Evolutionary conservation across 169 alveolate genomes (phyloP).

Genomic region (Sarcocystis neurona): DNA sequence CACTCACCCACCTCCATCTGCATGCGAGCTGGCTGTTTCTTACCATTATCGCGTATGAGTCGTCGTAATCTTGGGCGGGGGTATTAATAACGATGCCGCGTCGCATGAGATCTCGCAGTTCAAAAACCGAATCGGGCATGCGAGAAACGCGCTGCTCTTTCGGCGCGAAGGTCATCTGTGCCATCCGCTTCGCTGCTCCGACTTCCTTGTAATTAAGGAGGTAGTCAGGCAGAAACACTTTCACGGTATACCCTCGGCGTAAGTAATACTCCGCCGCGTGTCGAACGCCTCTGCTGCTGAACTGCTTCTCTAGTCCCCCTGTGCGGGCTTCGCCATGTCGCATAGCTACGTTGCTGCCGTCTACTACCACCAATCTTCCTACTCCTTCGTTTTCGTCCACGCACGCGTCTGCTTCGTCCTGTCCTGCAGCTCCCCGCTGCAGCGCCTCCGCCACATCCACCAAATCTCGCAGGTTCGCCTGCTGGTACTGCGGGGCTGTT

Average conservation of each 20-base stretch:
- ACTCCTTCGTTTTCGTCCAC: not conserved
- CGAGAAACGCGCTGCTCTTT: conserved; percentile 8
- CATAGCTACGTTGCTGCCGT: conserved; percentile 69
- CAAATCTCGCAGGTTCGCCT: too few relatives aligned
- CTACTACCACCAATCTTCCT: conserved; percentile 41
- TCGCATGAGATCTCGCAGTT: conserved; percentile 31
- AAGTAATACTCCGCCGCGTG: conserved; percentile 31
- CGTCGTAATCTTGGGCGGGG: conserved; percentile 68
- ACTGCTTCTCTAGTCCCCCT: conserved; percentile 1
- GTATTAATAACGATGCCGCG: conserved; percentile 54
- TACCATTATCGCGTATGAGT: conserved; percentile 59
- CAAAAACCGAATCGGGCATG: conserved; percentile 49
- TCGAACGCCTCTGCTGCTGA: conserved; percentile 44
- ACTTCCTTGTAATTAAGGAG: conserved; percentile 38
- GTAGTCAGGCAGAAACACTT: conserved; percentile 67
- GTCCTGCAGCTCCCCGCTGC: not conserved
- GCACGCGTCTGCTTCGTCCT: not conserved
- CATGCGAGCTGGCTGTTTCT: not conserved
- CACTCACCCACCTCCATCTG: too few relatives aligned
- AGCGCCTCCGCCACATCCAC: too few relatives aligned
- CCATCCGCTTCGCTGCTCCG: conserved; percentile 60
- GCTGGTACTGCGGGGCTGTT: too few relatives aligned
- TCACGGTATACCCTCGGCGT: conserved; percentile 51
- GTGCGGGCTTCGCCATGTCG: conserved; percentile 56
- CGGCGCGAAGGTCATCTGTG: not conserved